A percentile compares a stretch with the other conserved stretches of the same genome.
Evolutionary conservation across 805 yeast genomes (phyloP).

Genomic region (Zygosaccharomyces siamensis): DNA sequence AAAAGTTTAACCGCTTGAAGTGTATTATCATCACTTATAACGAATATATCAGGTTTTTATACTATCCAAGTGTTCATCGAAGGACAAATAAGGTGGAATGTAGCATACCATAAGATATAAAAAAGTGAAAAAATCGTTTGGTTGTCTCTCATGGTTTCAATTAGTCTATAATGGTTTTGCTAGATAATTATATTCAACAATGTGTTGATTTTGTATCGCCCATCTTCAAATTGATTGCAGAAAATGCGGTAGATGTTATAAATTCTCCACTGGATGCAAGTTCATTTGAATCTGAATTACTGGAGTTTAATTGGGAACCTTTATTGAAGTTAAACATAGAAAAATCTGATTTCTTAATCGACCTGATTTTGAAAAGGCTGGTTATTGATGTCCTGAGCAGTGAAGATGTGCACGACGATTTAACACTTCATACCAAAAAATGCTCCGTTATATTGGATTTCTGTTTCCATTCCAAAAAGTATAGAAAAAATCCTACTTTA

Average conservation of each 20-base stretch:
- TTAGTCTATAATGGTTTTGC: conserved; percentile 3
- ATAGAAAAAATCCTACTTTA: conserved; percentile 11
- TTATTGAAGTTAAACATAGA: not conserved
- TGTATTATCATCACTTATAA: not conserved
- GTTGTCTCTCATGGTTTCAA: not conserved
- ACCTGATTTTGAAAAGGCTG: conserved; percentile 16
- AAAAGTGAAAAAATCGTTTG: not conserved
- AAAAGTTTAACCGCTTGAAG: not conserved
- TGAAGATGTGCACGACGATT: conserved; percentile 8
- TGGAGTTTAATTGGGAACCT: conserved; percentile 17
- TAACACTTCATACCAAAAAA: conserved; percentile 2
- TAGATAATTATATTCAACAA: conserved; percentile 13
- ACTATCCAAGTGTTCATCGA: not conserved
- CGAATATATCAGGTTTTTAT: not conserved
- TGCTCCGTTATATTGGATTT: conserved; percentile 26
- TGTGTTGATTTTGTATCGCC: conserved; percentile 15
- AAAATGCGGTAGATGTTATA: conserved; percentile 1
- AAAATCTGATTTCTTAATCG: conserved; percentile 12
- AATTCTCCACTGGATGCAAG: conserved; percentile 9
- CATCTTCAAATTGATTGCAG: conserved; percentile 6
- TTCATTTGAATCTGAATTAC: conserved; percentile 6
- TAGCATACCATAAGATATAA: not conserved
- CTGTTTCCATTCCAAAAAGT: conserved; percentile 20
- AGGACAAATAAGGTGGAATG: not conserved
- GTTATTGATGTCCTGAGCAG: conserved; percentile 14